Conservation (phyloP, 805 yeast species). For the Clavispora carvajalis region DNA sequence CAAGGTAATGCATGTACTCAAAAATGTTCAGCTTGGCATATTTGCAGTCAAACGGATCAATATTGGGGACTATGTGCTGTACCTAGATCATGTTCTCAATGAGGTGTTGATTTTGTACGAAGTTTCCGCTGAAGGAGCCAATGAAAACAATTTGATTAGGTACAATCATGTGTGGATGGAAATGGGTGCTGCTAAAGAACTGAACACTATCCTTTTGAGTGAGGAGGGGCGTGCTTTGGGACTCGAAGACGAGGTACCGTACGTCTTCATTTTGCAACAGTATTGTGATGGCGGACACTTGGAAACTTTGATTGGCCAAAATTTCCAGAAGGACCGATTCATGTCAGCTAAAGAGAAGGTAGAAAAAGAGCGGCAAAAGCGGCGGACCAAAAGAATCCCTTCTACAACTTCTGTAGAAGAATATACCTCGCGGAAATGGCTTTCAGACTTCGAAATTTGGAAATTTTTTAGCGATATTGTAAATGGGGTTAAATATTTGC, state of each 20-base stretch:
- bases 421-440: slow-evolving; percentile 18
- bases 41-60: slow-evolving; percentile 85
- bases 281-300: slow-evolving; percentile 86
- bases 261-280: slow-evolving; percentile 78
- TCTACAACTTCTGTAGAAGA: neutral
- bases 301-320: slow-evolving; percentile 49
- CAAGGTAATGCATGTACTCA: slow-evolving; percentile 76
- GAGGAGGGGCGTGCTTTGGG: slow-evolving; percentile 3
- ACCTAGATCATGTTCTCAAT: slow-evolving; percentile 63
- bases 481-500: slow-evolving; percentile 68
- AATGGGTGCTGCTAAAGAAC: slow-evolving; percentile 51
- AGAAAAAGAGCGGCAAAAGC: slow-evolving; percentile 19
- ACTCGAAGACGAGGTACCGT: slow-evolving; percentile 43
- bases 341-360: slow-evolving; percentile 25
- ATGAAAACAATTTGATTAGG: slow-evolving; percentile 57
- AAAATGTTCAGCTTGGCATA: slow-evolving; percentile 64
- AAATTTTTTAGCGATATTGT: slow-evolving; percentile 64
- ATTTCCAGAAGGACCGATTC: slow-evolving; percentile 19
- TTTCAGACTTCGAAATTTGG: slow-evolving; percentile 58
- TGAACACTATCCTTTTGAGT: slow-evolving; percentile 21
- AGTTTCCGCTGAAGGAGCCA: slow-evolving; percentile 41
- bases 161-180: slow-evolving; percentile 94
- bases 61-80: slow-evolving; percentile 69
- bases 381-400: slow-evolving; percentile 12
- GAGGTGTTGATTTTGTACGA: slow-evolving; percentile 72